These are phyloP conservation scores for Hypoxylon sp. DNA, from an alignment of 2,329 filamentous ascomycete species.

Conservation along the genomic window DNA sequence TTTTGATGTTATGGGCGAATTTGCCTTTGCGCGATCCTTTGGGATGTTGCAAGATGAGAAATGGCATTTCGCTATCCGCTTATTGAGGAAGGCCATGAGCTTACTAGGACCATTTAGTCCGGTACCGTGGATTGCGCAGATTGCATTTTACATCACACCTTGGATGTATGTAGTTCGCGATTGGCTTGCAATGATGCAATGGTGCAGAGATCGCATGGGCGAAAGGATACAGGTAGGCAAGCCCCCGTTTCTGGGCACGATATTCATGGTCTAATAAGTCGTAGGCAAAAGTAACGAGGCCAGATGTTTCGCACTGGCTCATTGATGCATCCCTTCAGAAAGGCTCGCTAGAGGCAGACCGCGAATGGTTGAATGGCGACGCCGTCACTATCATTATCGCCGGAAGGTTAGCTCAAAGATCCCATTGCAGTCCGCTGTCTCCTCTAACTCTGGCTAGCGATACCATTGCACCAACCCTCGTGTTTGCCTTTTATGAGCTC, in stretches of 20 bases:
- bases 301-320: constrained; percentile 37
- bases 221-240: constrained; percentile 28
- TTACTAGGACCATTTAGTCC: constrained; percentile 33
- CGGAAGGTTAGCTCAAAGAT: constrained; percentile 19
- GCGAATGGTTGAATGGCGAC: constrained; percentile 32
- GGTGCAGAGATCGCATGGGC: constrained; percentile 32
- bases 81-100: constrained; percentile 28
- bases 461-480: constrained; percentile 35
- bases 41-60: constrained; percentile 40
- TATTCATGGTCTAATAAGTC: constrained; percentile 3
- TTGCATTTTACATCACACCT: constrained; percentile 28
- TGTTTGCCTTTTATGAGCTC: constrained; percentile 36
- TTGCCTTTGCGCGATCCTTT: constrained; percentile 46
- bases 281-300: constrained; percentile 28
- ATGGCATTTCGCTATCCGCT: constrained; percentile 36
- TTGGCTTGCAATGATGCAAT: constrained; percentile 33
- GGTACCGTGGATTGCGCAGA: constrained; percentile 32
- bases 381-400: constrained; percentile 35
- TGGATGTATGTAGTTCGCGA: constrained; percentile 32
- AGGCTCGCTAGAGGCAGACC: constrained; percentile 32
- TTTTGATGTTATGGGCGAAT: constrained; percentile 49
- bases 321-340: constrained; percentile 35
- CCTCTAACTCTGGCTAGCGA: constrained; percentile 21
- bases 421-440: not conserved
- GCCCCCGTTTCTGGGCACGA: not conserved